Evolutionary conservation across 805 yeast species (phyloP).

Genomic region (Candida xiaguanensis): DNA sequence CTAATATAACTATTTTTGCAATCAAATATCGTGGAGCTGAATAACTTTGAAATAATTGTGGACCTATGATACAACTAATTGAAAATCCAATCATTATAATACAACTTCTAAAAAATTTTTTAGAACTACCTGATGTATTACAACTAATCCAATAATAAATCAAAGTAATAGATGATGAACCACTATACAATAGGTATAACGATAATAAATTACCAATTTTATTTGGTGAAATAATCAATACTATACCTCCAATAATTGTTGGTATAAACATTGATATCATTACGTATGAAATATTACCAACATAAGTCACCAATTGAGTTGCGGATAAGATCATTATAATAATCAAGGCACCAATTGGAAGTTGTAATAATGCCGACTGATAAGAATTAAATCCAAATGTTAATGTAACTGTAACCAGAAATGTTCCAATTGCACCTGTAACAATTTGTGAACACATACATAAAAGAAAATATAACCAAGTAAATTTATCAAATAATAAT

Average conservation of each 20-base stretch:
- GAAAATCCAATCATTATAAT: slow-evolving; percentile 62
- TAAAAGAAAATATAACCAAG: slow-evolving; percentile 47
- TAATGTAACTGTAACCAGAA: slow-evolving; percentile 49
- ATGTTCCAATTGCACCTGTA: slow-evolving; percentile 51
- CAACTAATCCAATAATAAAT: slow-evolving; percentile 61
- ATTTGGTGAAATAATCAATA: slow-evolving; percentile 35
- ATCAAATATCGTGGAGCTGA: slow-evolving; percentile 54
- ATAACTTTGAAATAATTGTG: slow-evolving; percentile 57
- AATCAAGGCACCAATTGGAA: slow-evolving; percentile 55
- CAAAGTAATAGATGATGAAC: slow-evolving; percentile 55
- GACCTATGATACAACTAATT: slow-evolving; percentile 63
- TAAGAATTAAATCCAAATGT: slow-evolving; percentile 47
- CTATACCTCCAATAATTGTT: slow-evolving; percentile 35
- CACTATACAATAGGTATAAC: slow-evolving; percentile 49
- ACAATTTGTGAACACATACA: slow-evolving; percentile 46
- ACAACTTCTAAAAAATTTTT: slow-evolving; percentile 59
- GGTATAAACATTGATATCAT: slow-evolving; percentile 28
- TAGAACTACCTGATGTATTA: slow-evolving; percentile 73
- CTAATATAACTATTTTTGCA: slow-evolving; percentile 56
- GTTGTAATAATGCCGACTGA: slow-evolving; percentile 47
- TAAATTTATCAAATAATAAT: slow-evolving; percentile 43
- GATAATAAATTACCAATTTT: slow-evolving; percentile 47
- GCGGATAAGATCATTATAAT: slow-evolving; percentile 28
- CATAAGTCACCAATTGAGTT: slow-evolving; percentile 27
- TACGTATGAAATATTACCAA: slow-evolving; percentile 24